phyloP scores from a whole-genome alignment of 768 basidiomycete genomes.

The Tephrocybe sp. region DNA sequence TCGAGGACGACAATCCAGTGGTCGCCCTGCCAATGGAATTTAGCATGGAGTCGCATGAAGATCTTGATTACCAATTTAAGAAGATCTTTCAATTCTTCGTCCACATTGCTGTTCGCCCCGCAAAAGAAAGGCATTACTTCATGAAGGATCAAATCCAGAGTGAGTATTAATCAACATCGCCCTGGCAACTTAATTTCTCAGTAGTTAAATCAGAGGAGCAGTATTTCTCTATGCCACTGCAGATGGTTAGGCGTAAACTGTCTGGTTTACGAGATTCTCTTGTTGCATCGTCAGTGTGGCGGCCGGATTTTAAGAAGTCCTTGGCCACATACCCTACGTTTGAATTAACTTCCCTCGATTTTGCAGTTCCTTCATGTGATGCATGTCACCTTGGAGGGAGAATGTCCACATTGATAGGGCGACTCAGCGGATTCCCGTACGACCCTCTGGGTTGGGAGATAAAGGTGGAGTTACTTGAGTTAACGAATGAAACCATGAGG shows the following conservation, averaged over 20 bases:
- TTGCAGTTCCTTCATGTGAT: slow-evolving; percentile 67
- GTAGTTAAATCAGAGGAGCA: slow-evolving; percentile 41
- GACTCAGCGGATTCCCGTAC: slow-evolving; percentile 68
- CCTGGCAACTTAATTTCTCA: neutral
- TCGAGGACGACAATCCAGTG: slow-evolving; percentile 57
- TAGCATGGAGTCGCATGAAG: slow-evolving; percentile 77
- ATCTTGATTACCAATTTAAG: slow-evolving; percentile 79
- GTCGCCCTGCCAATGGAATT: slow-evolving; percentile 68
- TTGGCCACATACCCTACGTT: slow-evolving; percentile 71
- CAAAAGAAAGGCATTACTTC: slow-evolving; percentile 47
- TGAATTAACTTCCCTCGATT: slow-evolving; percentile 47
- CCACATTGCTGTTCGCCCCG: slow-evolving; percentile 65
- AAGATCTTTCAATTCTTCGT: slow-evolving; percentile 87
- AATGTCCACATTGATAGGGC: slow-evolving; percentile 59
- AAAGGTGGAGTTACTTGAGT: slow-evolving; percentile 10
- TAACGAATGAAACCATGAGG: neutral
- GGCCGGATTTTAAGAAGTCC: slow-evolving; percentile 58
- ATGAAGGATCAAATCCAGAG: slow-evolving; percentile 54
- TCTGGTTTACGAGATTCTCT: slow-evolving; percentile 68
- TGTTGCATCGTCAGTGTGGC: slow-evolving; percentile 86
- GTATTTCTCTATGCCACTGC: slow-evolving; percentile 74
- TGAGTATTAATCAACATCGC: slow-evolving; percentile 20
- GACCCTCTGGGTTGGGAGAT: slow-evolving; percentile 62
- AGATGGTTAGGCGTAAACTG: slow-evolving; percentile 66
- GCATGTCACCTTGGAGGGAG: slow-evolving; percentile 78